Conservation (phyloP, 495 filamentous ascomycete genomes). For the Clohesyomyces aquaticus region DNA sequence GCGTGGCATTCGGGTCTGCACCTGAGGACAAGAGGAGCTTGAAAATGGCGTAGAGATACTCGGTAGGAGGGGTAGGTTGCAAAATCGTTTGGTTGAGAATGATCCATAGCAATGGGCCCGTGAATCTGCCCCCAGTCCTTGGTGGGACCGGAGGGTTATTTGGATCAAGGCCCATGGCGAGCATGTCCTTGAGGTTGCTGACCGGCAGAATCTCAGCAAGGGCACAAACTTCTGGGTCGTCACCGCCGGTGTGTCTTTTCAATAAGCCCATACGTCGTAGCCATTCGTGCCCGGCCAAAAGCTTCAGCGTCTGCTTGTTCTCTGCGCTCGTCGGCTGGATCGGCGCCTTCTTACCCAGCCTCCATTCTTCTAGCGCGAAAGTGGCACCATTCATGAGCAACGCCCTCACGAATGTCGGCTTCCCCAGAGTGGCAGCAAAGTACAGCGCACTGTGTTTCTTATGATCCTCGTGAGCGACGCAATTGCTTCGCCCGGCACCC, state of each 20-base stretch:
- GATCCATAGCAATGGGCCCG: conserved; percentile 21
- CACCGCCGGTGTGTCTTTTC: conserved; percentile 5
- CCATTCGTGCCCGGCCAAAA: conserved; percentile 32
- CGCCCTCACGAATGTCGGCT: conserved; percentile 22
- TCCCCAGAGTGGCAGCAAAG: conserved; percentile 32
- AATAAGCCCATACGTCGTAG: conserved; percentile 16
- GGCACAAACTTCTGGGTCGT: background rate
- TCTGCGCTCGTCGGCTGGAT: conserved; percentile 13
- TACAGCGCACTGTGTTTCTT: conserved; percentile 23
- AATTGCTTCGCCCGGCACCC: conserved; percentile 14
- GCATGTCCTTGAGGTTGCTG: conserved; percentile 7
- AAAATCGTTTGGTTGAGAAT: conserved; percentile 17
- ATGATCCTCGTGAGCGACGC: conserved; percentile 34
- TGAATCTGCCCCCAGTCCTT: background rate
- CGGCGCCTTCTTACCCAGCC: conserved; percentile 4
- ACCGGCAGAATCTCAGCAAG: conserved; percentile 27
- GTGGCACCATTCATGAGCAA: conserved; percentile 24
- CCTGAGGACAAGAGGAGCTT: conserved; percentile 10
- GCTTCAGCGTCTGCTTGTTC: conserved; percentile 21
- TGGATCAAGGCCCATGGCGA: conserved; percentile 32
- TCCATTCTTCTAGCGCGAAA: conserved; percentile 28
- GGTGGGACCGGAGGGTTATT: conserved; percentile 6
- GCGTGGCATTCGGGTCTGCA: conserved; percentile 19
- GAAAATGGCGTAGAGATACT: conserved; percentile 22
- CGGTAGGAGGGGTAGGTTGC: conserved; percentile 2